Base-by-base conservation (phyloP, 805 yeast genomes). In the Wickerhamiella dianesei region DNA sequence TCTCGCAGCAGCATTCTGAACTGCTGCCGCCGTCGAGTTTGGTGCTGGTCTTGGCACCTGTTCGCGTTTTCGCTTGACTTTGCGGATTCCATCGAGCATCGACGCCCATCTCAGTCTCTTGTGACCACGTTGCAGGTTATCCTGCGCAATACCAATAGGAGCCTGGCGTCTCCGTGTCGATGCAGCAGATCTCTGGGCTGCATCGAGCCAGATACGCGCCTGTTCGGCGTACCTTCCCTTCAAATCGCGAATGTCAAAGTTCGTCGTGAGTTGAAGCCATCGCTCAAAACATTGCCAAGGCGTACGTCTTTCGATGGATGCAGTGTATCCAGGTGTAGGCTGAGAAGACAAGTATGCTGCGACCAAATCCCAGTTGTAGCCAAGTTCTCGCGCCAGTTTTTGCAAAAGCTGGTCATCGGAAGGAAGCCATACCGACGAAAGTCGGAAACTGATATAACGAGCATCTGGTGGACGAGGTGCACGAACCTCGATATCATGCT, bases 231-330 rank as follows among this genome's bases (percentile, higher is more conserved):
- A 77, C 17, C 81, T 75, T 0, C 97, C 98, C 58, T 82, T 79
- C 77, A 92, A 76, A 58, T 89, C 97, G 39, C 77, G 69, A 50
- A 85, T 76, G 53, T 85, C 94, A 57, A 87, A 89, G 49, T 80
- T 79, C 50, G 89, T 96, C 56, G 84, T 86, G 53, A 92, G 71
- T 65, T 89, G 97, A 50, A 88, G 80, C 69, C 89, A 92, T 54
- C 98, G 70, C 64, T 92, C 98, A 67, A 92, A 92, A 62, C 97
- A 89, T 62, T 89, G 97, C 98, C 98, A 92, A 0, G 98, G 94
- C 0, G 97, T 92, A 58, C 98, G 74, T 58, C 96, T 75, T 63
- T 92, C 97, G 48, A 87, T 85, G 58, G 85, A 87, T 0, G 97
- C 82, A 36, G 79, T 75, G 61, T 85, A 87, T 13, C 80, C 75